Evolutionary conservation across 2,329 filamentous ascomycete species (phyloP), one percentile per base, ranked within the genome.

Genomic region (Gremmenia infestans): DNA sequence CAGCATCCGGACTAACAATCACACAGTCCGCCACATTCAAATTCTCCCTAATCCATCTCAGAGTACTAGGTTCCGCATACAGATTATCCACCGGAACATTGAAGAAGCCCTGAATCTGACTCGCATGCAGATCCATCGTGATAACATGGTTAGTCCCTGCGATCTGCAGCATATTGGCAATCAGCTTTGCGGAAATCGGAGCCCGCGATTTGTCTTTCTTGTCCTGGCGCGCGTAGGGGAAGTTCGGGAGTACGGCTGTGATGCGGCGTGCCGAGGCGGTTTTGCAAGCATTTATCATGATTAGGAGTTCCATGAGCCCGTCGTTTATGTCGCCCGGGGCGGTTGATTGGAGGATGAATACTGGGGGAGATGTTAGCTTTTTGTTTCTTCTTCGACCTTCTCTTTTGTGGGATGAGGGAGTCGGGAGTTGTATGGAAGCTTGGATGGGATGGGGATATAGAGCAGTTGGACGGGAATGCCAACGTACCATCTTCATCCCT

Each of bases 311-410:
- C 93, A 99, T 97, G 58, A 99, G 82, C 50, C 91, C 91, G 72
- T 97, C 93, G 75, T 99, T 99, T 77, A 97, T 95, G 71, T 97
- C 92, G 71, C 93, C 92, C 2, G 93, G 93, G 42, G 89, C 87
- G 48, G 94, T 96, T 23, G 93, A 96, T 75, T 97, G 93, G 58
- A 97, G 80, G 67, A 97, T 96, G 77, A 97, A 97, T 70, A 97
- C 92, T 85, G 66, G 39, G 37, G 39, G 51, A n/a, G 17, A 43
- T 17, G 14, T 22, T 5, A 32, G 28, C 2, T 32, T 32, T 4
- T 32, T 2, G 23, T 5, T 45, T 45, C 19, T 17, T 45, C n/a
- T 7, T 19, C 8, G 23, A 7, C 1, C n/a, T 19, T 39, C 25
- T 19, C 22, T 35, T 23, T 35, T 17, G 9, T 43, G 25, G 7